Percentiles rank a stretch among this genome's conserved stretches.
Conservation (phyloP, 2,329 filamentous ascomycete species). For the Neofusicoccum parvum region DNA sequence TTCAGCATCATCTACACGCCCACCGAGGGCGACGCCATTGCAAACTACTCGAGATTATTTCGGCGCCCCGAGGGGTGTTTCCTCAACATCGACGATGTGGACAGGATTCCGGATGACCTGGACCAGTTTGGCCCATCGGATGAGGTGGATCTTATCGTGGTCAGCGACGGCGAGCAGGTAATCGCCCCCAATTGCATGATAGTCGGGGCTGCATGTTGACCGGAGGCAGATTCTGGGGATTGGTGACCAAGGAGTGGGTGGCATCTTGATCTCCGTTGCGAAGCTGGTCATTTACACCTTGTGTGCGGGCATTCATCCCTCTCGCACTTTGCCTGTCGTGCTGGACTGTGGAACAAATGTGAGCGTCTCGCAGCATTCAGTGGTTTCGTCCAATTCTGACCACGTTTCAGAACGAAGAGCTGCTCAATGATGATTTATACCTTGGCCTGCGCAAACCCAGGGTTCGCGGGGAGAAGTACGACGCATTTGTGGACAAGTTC, state of each 20-base stretch:
- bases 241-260: constrained; percentile 84
- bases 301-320: constrained; percentile 84
- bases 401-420: constrained; percentile 60
- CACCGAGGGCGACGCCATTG: constrained; percentile 85
- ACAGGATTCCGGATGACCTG: constrained; percentile 67
- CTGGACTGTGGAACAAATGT: constrained; percentile 82
- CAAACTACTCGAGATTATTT: constrained; percentile 79
- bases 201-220: background rate
- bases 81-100: constrained; percentile 70
- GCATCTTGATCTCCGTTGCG: constrained; percentile 79
- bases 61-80: constrained; percentile 79
- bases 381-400: background rate
- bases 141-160: constrained; percentile 86
- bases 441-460: constrained; percentile 71
- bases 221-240: constrained; percentile 78
- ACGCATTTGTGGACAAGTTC: constrained; percentile 75
- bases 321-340: constrained; percentile 76
- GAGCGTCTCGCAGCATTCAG: constrained; percentile 24
- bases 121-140: constrained; percentile 69
- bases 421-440: constrained; percentile 77
- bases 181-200: background rate
- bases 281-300: constrained; percentile 82
- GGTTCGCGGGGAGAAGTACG: constrained; percentile 71
- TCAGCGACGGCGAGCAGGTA: constrained; percentile 67
- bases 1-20: constrained; percentile 90